Evolutionary conservation across 2,329 filamentous ascomycete species (phyloP), one percentile per base, ranked within the genome.

Genomic region (Dactylellina parvicollis): DNA sequence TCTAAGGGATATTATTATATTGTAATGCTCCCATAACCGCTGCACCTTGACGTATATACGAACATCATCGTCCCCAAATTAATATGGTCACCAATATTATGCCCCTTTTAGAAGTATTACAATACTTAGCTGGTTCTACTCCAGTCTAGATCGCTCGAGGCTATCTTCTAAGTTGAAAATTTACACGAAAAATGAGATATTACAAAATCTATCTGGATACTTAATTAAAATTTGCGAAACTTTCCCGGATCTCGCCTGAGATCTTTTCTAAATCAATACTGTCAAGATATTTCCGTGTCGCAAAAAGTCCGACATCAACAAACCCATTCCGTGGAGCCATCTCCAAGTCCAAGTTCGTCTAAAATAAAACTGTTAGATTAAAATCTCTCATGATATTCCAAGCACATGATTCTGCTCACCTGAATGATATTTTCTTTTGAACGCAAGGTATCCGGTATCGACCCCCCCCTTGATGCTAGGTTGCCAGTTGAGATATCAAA

Each of bases 261-360:
- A 82, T 49, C n/a, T 71, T 76, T 74, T 81, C 77, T 2, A 80
- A 81, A 36, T 78, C 77, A 3, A 79, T 72, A 52, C 83, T 72
- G 22, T 78, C 77, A 40, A 86, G 32, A 80, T 85, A 82, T 4
- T 79, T 79, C 38, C 79, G 79, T 3, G 83, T 81, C 18, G 80
- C 83, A 78, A 87, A 87, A 5, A 86, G 76, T 12, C 85, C 86
- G 42, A 87, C 80, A 75, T 73, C 69, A 26, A 73, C 22, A 50
- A 34, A 66, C 20, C 69, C 69, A 28, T 66, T 28, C 30, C 69
- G 52, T n/a, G 57, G 42, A 22, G 69, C 69, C 30, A 73, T 49
- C 26, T 73, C 69, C 18, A 73, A 30, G 24, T 73, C 69, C 32
- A 73, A 22, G 34, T 66, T 73, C 28, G 69, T 73, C 69, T 73